A percentile compares a stretch with the other conserved stretches of the same genome.
These are phyloP conservation scores for Stephania japonica DNA, from an alignment of 164 flowering plant species.

Conservation along the genomic window DNA sequence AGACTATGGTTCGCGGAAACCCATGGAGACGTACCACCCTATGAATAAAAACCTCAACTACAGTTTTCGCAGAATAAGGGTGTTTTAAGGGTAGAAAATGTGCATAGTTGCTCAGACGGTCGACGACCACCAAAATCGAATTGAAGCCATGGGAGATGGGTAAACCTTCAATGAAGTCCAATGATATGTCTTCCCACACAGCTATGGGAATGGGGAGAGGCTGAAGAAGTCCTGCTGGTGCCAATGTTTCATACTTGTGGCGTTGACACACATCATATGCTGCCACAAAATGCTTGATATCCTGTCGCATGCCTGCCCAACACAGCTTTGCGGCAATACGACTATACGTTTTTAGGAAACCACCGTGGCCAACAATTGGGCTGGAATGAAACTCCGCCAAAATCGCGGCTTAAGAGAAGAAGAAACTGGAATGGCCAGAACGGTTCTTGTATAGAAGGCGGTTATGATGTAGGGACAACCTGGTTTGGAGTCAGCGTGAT, in stretches of 20 bases:
- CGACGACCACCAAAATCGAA: neutral
- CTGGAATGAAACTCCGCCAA: no score
- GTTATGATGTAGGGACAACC: no score
- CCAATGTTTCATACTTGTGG: neutral
- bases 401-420: no score
- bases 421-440: no score
- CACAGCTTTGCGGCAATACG: neutral
- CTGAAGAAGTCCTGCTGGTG: neutral
- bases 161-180: constrained; percentile 6
- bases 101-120: neutral
- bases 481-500: no score
- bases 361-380: no score
- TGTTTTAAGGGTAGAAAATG: neutral
- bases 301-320: neutral
- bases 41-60: neutral
- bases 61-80: neutral
- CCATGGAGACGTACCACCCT: neutral
- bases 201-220: neutral
- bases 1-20: neutral
- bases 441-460: no score
- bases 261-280: neutral
- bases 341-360: neutral
- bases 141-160: neutral
- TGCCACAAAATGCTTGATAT: no score
- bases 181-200: neutral